These are phyloP conservation scores for Cladorrhinum sp. DNA, from an alignment of 2,329 filamentous ascomycete species.

Conservation along the genomic window DNA sequence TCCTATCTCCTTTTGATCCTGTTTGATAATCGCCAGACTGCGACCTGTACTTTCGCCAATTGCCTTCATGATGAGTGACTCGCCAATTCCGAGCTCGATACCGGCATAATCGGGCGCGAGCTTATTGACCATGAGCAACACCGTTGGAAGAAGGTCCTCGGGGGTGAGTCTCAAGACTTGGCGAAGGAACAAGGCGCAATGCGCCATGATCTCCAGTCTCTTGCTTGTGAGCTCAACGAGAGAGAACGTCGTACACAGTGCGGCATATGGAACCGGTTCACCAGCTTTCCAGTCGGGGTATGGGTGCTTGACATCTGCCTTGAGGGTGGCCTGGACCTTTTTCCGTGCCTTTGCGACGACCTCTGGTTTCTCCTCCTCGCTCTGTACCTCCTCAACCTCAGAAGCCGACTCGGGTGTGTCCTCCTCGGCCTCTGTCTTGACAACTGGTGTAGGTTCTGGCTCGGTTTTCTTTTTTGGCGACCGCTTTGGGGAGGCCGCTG, in stretches of 20 bases:
- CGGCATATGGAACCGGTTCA: slow-evolving; percentile 87
- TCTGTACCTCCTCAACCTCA: slow-evolving; percentile 52
- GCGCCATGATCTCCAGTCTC: slow-evolving; percentile 78
- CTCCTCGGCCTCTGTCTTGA: slow-evolving; percentile 46
- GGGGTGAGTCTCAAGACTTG: slow-evolving; percentile 94
- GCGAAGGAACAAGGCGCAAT: slow-evolving; percentile 85
- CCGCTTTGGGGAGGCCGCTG: slow-evolving; percentile 28
- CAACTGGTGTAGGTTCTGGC: slow-evolving; percentile 29
- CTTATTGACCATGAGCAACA: slow-evolving; percentile 97
- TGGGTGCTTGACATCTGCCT: slow-evolving; percentile 67
- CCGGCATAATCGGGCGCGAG: slow-evolving; percentile 94
- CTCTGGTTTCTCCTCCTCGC: slow-evolving; percentile 65
- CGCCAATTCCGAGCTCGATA: slow-evolving; percentile 96
- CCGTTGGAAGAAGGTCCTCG: slow-evolving; percentile 78
- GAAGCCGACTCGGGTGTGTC: slow-evolving; percentile 44
- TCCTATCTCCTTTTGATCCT: slow-evolving; percentile 93
- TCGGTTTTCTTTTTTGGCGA: slow-evolving; percentile 28
- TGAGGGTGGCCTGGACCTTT: slow-evolving; percentile 75
- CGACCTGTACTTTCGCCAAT: slow-evolving; percentile 93
- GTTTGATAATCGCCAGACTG: slow-evolving; percentile 84
- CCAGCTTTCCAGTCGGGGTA: slow-evolving; percentile 94
- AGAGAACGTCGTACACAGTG: slow-evolving; percentile 90
- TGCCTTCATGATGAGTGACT: slow-evolving; percentile 97
- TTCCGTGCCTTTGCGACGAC: slow-evolving; percentile 71
- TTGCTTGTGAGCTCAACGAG: slow-evolving; percentile 94